phyloP scores from a whole-genome alignment of 352 stramenopile species.

The Pythium biforme region DNA sequence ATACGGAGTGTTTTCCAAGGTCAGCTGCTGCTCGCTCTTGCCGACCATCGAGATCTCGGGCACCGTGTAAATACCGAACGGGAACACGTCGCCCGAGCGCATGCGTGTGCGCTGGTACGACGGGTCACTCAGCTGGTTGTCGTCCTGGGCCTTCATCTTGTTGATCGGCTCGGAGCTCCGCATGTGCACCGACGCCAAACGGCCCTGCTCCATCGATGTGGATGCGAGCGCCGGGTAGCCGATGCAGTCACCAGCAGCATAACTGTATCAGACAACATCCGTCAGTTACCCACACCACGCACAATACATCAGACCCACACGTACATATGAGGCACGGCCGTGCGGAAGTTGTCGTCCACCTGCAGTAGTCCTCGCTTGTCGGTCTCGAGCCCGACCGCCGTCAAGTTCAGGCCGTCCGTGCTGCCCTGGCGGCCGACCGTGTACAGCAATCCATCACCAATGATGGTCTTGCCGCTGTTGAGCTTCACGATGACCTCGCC shows the following conservation, averaged over 20 bases:
- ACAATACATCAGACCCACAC: too few relatives aligned
- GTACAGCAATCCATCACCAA: slow-evolving; percentile 84
- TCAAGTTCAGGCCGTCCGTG: slow-evolving; percentile 80
- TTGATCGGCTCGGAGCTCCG: slow-evolving; percentile 65
- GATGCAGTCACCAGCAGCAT: slow-evolving; percentile 89
- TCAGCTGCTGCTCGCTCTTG: slow-evolving; percentile 88
- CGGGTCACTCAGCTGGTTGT: slow-evolving; percentile 55
- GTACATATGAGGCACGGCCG: slow-evolving; percentile 83
- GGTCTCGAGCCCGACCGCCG: slow-evolving; percentile 68
- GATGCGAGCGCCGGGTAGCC: slow-evolving; percentile 87
- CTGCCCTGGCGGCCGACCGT: slow-evolving; percentile 87
- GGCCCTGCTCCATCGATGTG: slow-evolving; percentile 90
- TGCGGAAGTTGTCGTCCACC: slow-evolving; percentile 90
- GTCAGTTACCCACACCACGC: neutral
- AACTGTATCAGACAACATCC: slow-evolving; percentile 44
- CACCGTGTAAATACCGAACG: slow-evolving; percentile 88
- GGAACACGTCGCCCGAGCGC: slow-evolving; percentile 84
- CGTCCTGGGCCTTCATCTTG: slow-evolving; percentile 39
- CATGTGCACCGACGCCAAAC: slow-evolving; percentile 87
- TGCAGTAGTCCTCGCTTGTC: slow-evolving; percentile 85
- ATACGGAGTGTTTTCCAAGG: slow-evolving; percentile 68
- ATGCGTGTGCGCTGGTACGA: slow-evolving; percentile 74
- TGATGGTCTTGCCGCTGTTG: slow-evolving; percentile 84
- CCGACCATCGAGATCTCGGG: slow-evolving; percentile 89
- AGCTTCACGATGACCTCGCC: slow-evolving; percentile 78